These are phyloP conservation scores for Solanum stenotomum DNA, from an alignment of 257 asterid genomes.

Conservation along the genomic window DNA sequence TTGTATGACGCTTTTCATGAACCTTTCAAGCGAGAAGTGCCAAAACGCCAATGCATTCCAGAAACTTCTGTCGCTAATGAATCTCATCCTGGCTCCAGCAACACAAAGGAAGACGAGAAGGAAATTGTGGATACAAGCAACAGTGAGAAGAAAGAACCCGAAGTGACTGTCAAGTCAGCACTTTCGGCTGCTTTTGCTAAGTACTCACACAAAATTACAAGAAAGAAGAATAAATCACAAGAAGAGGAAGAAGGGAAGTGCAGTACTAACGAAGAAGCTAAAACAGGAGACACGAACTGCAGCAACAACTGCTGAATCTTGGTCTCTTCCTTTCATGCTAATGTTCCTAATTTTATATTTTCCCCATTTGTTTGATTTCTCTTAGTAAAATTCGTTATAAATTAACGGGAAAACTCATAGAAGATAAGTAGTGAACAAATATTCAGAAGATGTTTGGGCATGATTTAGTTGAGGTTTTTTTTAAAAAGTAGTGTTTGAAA, in stretches of 20 bases:
- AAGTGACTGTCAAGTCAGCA: conserved; percentile 56
- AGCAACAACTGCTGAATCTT: background rate
- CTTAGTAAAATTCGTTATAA: background rate
- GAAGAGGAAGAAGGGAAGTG: conserved; percentile 20
- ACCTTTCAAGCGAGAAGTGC: conserved; percentile 79
- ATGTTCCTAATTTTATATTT: background rate
- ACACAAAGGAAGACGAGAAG: conserved; percentile 20
- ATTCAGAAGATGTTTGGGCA: background rate
- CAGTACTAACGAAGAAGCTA: conserved; percentile 7
- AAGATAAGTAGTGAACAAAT: background rate
- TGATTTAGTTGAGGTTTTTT: background rate
- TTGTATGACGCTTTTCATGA: conserved; percentile 81
- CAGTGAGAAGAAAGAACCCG: conserved; percentile 48
- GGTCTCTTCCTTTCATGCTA: background rate
- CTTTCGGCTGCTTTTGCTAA: conserved; percentile 70
- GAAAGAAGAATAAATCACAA: conserved; percentile 30
- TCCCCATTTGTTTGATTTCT: background rate
- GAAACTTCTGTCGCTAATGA: conserved; percentile 21
- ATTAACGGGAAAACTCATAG: background rate
- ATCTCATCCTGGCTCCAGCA: conserved; percentile 25
- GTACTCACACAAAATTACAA: conserved; percentile 38
- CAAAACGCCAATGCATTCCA: conserved; percentile 21
- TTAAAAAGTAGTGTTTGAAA: background rate
- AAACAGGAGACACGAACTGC: background rate
- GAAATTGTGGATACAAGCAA: conserved; percentile 33